These are phyloP conservation scores for Ceratocystiopsis minuta DNA, from an alignment of 2,329 filamentous ascomycete species.

Conservation along the genomic window DNA sequence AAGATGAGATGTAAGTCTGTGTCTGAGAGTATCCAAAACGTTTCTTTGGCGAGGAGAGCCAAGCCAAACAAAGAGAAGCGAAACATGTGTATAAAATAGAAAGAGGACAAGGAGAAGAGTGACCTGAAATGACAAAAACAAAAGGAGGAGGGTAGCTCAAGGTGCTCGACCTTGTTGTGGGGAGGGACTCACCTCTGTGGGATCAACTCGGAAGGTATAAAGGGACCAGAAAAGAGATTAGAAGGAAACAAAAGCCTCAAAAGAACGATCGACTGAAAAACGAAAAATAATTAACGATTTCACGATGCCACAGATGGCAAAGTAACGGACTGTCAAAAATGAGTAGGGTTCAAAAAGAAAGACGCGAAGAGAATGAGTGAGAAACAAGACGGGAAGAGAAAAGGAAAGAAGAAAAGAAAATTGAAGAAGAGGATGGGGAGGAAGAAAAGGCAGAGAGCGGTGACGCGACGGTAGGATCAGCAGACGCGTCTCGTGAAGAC, in stretches of 20 bases:
- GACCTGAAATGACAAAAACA: too few species aligned
- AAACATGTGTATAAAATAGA: background rate
- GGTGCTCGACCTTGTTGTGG: background rate
- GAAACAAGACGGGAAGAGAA: background rate
- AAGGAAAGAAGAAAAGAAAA: background rate
- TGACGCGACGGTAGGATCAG: too few species aligned
- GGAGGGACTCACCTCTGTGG: background rate
- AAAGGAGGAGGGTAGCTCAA: background rate
- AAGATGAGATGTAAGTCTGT: background rate
- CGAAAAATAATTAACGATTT: background rate
- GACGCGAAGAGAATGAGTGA: background rate
- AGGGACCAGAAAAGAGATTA: background rate
- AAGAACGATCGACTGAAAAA: constrained; percentile 5
- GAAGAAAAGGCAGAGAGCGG: too few species aligned
- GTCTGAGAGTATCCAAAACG: too few species aligned
- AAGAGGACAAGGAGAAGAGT: background rate
- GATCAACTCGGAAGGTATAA: background rate
- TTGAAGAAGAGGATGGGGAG: too few species aligned
- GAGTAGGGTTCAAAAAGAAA: background rate
- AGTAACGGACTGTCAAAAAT: constrained; percentile 1
- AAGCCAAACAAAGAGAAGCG: too few species aligned
- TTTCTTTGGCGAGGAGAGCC: too few species aligned
- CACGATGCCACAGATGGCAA: too few species aligned
- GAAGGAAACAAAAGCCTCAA: constrained; percentile 4
- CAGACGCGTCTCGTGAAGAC: too few species aligned